These are phyloP conservation scores for Amylocystis lapponica DNA, from an alignment of 768 basidiomycete genomes.

Conservation along the genomic window DNA sequence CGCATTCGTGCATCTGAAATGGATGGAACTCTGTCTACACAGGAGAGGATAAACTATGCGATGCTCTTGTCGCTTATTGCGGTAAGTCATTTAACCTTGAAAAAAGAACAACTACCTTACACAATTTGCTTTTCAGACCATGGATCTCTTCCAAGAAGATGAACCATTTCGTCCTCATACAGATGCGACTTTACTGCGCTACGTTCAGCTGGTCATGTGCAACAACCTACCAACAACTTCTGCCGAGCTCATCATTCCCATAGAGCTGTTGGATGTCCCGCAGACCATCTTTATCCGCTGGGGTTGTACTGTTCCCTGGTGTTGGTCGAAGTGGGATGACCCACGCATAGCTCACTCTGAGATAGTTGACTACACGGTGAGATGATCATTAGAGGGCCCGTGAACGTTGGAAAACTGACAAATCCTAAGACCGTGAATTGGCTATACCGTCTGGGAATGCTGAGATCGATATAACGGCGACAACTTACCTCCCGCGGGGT, in stretches of 20 bases:
- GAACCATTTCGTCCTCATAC: slow-evolving; percentile 42
- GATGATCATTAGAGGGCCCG: too few relatives aligned
- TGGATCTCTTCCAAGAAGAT: slow-evolving; percentile 1
- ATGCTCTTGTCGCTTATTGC: slow-evolving; percentile 33
- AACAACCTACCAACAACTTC: too few relatives aligned
- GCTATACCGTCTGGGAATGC: slow-evolving; percentile 9
- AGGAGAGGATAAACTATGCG: slow-evolving; percentile 27
- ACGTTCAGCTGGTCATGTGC: slow-evolving; percentile 38
- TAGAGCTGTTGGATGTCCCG: too few relatives aligned
- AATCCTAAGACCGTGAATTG: slow-evolving; percentile 3
- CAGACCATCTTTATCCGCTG: slow-evolving; percentile 52
- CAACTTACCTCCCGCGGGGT: too few relatives aligned
- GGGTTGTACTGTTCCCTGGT: slow-evolving; percentile 54
- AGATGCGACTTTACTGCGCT: slow-evolving; percentile 35
- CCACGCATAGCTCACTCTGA: slow-evolving; percentile 44
- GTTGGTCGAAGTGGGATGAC: slow-evolving; percentile 61
- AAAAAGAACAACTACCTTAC: too few relatives aligned
- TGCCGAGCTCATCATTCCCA: too few relatives aligned
- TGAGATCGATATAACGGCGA: too few relatives aligned
- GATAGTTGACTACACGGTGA: slow-evolving; percentile 43
- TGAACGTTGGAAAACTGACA: not conserved
- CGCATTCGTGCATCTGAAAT: not conserved
- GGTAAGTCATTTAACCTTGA: slow-evolving; percentile 18
- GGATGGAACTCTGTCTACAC: slow-evolving; percentile 2
- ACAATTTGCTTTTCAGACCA: not conserved